Conservation (phyloP, 345 rosid species). For the Clarkia xantiana region DNA sequence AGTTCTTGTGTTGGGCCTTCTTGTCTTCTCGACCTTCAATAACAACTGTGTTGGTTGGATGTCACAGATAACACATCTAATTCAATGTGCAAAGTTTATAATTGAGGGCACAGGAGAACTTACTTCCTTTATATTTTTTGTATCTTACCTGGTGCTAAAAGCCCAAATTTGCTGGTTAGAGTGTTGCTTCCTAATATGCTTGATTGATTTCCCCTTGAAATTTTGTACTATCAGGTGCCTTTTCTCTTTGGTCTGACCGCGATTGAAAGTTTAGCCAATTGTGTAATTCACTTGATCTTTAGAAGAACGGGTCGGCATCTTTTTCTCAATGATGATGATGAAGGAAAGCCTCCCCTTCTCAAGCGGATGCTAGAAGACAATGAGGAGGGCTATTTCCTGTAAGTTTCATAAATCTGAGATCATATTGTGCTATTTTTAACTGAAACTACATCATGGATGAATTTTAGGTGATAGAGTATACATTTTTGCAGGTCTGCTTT, state of each 20-base stretch:
- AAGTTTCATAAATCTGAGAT: conserved; percentile 8
- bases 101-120: too few species aligned
- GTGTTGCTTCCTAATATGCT: not conserved
- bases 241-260: conserved; percentile 93
- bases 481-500: conserved; percentile 68
- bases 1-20: too few species aligned
- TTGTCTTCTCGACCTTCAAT: too few species aligned
- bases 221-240: conserved; percentile 60
- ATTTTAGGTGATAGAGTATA: not conserved
- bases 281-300: conserved; percentile 85
- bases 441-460: too few species aligned
- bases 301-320: conserved; percentile 92
- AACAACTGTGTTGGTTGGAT: too few species aligned
- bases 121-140: too few species aligned
- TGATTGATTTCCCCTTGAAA: conserved; percentile 4
- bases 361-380: conserved; percentile 61
- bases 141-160: too few species aligned
- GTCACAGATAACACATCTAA: too few species aligned
- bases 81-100: too few species aligned
- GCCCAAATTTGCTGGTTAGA: too few species aligned
- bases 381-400: conserved; percentile 58
- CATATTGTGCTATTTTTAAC: too few species aligned
- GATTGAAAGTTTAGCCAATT: conserved; percentile 68
- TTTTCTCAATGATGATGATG: conserved; percentile 74
- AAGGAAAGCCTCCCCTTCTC: conserved; percentile 75